Percentiles rank a stretch among this genome's conserved stretches.
These are phyloP conservation scores for Flaveria linearis DNA, from an alignment of 129 eudicot species.

Conservation along the genomic window DNA sequence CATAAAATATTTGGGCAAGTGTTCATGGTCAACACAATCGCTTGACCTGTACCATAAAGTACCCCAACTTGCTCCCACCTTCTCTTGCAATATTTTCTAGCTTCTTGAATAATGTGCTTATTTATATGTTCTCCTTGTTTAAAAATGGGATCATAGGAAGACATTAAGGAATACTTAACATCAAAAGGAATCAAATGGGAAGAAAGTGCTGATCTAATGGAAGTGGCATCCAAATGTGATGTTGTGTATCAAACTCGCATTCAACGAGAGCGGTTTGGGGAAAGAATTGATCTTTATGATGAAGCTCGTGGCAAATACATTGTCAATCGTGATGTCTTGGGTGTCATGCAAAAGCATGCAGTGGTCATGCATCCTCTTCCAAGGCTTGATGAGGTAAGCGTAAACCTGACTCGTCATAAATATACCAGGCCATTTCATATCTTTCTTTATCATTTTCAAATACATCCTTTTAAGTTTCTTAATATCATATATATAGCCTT, in stretches of 20 bases:
- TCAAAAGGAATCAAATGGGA: slow-evolving; percentile 88
- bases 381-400: slow-evolving; percentile 87
- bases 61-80: not conserved
- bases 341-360: slow-evolving; percentile 91
- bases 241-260: slow-evolving; percentile 98
- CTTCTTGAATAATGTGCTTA: not conserved
- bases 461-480: not conserved
- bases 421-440: not conserved
- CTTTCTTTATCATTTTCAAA: not conserved
- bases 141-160: slow-evolving; percentile 52
- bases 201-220: slow-evolving; percentile 85
- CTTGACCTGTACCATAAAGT: not conserved
- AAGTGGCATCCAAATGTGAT: slow-evolving; percentile 95
- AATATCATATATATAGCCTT: not conserved
- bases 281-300: slow-evolving; percentile 72
- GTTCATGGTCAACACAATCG: not conserved
- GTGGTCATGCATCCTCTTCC: slow-evolving; percentile 99
- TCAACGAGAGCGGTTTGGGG: slow-evolving; percentile 91
- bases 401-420: not conserved
- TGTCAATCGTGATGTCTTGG: slow-evolving; percentile 56
- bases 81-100: not conserved
- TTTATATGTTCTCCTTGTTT: slow-evolving; percentile 13
- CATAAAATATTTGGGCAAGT: not conserved
- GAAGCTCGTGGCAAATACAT: slow-evolving; percentile 96
- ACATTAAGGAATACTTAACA: slow-evolving; percentile 83